A percentile compares a stretch with the other conserved stretches of the same genome.
Evolutionary conservation across 129 eudicot species (phyloP).

Genomic region (Oenanthe sinensis): DNA sequence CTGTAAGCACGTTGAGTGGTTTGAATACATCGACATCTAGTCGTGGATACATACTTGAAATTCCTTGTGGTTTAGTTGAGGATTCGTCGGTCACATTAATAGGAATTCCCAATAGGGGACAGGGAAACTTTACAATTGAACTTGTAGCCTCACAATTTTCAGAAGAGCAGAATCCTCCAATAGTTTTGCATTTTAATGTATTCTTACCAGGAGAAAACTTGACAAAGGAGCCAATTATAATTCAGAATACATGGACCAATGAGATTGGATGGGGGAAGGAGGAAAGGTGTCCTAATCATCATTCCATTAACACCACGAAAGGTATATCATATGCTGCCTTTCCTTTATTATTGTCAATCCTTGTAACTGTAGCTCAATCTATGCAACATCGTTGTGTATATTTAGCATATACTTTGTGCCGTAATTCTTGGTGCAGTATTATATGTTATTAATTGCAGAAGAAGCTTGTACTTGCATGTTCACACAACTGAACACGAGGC

Average conservation of each 20-base stretch:
- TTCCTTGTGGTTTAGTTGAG: conserved; percentile 85
- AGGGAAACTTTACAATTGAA: conserved; percentile 57
- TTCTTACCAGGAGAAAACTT: conserved; percentile 67
- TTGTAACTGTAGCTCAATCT: not conserved
- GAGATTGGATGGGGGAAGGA: conserved; percentile 77
- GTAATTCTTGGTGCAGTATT: not conserved
- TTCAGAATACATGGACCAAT: conserved; percentile 80
- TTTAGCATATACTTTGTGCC: not conserved
- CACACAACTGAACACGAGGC: not conserved
- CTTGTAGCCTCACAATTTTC: conserved; percentile 42
- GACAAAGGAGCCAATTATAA: conserved; percentile 68
- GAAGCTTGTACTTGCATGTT: not conserved
- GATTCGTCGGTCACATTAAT: conserved; percentile 80
- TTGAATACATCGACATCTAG: conserved; percentile 17
- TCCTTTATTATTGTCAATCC: not conserved
- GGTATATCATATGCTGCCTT: conserved; percentile 27
- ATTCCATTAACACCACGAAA: conserved; percentile 30
- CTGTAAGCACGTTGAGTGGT: conserved; percentile 35
- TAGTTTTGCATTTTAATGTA: conserved; percentile 59
- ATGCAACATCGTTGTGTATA: not conserved
- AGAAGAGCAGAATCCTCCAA: conserved; percentile 47
- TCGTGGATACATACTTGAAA: conserved; percentile 31
- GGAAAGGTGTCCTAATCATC: conserved; percentile 69
- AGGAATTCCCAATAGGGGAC: conserved; percentile 57
- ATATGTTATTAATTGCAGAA: not conserved